Evolutionary conservation across 2,329 filamentous ascomycete species (phyloP), one percentile per base, ranked within the genome.

Genomic region (Aureobasidium sp.): DNA sequence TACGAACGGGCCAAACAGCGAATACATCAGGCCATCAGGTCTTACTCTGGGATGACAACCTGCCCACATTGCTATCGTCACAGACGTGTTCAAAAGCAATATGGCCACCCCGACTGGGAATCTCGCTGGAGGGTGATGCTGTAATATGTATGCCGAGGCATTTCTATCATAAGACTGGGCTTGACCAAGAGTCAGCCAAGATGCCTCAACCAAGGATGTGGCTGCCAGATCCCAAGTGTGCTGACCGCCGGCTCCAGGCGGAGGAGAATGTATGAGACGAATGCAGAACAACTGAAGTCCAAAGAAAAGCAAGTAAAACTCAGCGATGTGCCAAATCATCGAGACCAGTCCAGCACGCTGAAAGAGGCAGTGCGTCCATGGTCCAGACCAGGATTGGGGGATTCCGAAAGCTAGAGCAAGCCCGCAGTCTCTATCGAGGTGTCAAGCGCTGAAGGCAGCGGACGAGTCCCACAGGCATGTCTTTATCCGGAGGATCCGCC

Each of bases 401-500:
- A 9, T n/a, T 55, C 51, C 51, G 51, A 55, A 55, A 55, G 51
- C 37, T 55, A 41, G 36, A 29, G 15, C 36, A 31, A 11, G 37
- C 22, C 36, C 20, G 8, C 22, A 29, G 25, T 36, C 34, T 29
- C 20, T n/a, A 25, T 53, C 17, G 22, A n/a, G 20, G n/a, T 17
- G 37, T 22, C 37, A 42, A 55, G 36, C 11, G 8, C 29, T 11
- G 25, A 36, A 53, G 22, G 22, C 20, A 9, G n/a, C 29, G 36
- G 37, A 42, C 12, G 15, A n/a, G 15, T 55, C 20, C 37, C 37
- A 9, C 25, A n/a, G 34, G 15, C 8, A 15, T 20, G 4, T 14
- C 12, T 42, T 55, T 55, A 55, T 31, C 51, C 51, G 51, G 37
- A 55, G 51, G 51, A 55, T 55, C 37, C 36, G 36, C 37, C 37